Percentiles rank a stretch among this genome's conserved stretches.
Conservation (phyloP, 768 basidiomycete species). For the Pholiota microspora region DNA sequence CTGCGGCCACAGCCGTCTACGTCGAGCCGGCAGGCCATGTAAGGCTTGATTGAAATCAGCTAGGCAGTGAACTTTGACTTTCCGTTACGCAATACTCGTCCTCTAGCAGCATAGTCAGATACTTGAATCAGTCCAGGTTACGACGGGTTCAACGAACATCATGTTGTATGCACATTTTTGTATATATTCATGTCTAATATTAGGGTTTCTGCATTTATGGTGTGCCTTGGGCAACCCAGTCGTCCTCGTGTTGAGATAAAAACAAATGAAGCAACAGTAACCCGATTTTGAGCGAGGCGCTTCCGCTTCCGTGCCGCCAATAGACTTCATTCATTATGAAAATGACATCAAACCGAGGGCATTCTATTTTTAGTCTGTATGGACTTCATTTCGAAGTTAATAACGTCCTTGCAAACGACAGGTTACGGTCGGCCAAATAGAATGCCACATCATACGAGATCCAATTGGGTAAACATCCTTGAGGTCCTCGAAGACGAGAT, state of each 20-base stretch:
- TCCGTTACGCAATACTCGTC: background rate
- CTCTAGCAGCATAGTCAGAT: background rate
- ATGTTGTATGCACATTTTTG: background rate
- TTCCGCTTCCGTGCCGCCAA: background rate
- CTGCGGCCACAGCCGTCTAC: background rate
- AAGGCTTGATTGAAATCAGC: background rate
- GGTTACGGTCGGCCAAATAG: background rate
- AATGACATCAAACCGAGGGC: background rate
- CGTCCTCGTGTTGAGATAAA: background rate
- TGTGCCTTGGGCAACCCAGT: background rate
- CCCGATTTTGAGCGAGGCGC: background rate
- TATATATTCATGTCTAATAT: background rate
- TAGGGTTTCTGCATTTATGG: background rate
- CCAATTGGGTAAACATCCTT: background rate
- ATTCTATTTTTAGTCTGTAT: background rate
- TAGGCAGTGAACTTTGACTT: background rate
- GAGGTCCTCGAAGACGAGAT: background rate
- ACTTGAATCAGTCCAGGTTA: background rate
- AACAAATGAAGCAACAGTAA: background rate
- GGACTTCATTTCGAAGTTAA: background rate
- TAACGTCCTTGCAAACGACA: background rate
- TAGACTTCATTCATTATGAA: background rate
- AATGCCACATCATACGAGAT: background rate
- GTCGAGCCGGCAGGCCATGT: background rate
- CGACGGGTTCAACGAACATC: background rate